These are phyloP conservation scores for Lagenidium giganteum DNA, from an alignment of 352 stramenopile genomes.

Conservation along the genomic window DNA sequence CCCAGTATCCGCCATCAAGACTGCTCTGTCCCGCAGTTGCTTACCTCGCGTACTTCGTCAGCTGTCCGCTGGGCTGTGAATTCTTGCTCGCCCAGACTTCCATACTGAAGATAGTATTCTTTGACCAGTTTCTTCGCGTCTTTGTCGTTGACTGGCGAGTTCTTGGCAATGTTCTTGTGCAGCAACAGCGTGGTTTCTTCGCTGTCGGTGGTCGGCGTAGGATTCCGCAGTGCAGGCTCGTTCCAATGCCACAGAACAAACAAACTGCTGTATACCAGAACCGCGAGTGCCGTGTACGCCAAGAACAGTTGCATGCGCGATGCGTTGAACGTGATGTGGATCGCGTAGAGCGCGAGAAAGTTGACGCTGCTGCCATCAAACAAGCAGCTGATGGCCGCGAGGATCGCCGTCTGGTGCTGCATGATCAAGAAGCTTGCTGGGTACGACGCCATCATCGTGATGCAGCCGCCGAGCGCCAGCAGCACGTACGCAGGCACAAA, in stretches of 20 bases:
- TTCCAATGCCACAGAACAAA: constrained; percentile 78
- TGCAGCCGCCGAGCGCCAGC: constrained; percentile 27
- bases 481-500: constrained; percentile 40
- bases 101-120: constrained; percentile 19
- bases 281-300: constrained; percentile 33
- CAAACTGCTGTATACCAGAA: constrained; percentile 46
- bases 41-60: constrained; percentile 16
- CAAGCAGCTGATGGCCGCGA: constrained; percentile 42
- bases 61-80: constrained; percentile 6
- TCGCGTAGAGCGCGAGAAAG: constrained; percentile 30
- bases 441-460: constrained; percentile 52
- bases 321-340: constrained; percentile 20
- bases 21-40: not conserved
- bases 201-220: not conserved
- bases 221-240: constrained; percentile 38
- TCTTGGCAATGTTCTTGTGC: constrained; percentile 6
- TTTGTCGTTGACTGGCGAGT: constrained; percentile 17
- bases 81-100: constrained; percentile 14
- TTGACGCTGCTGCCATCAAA: constrained; percentile 37
- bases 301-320: constrained; percentile 25
- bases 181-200: not conserved
- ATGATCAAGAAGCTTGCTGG: constrained; percentile 34
- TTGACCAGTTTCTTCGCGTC: constrained; percentile 20
- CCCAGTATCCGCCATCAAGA: no score
- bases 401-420: constrained; percentile 31